A percentile compares a stretch with the other conserved stretches of the same genome.
Conservation (phyloP, 2,329 filamentous ascomycete genomes). For the Exophiala aquamarina region DNA sequence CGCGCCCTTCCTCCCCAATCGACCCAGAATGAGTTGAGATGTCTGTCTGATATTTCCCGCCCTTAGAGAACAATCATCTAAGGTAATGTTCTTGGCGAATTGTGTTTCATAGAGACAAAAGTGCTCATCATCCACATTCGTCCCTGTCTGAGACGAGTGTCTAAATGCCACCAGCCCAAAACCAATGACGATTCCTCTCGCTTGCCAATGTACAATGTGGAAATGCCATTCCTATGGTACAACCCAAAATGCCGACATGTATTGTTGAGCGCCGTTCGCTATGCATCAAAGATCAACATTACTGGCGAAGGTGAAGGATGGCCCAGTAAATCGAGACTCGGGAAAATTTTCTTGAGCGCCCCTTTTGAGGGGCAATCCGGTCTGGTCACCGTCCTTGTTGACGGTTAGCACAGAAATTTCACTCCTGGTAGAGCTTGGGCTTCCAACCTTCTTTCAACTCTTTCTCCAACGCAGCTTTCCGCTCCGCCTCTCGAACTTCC, state of each 20-base stretch:
- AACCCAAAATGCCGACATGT: slow-evolving; percentile 3
- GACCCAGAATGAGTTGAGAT: too few species aligned
- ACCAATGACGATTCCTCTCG: neutral
- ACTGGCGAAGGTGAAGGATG: slow-evolving; percentile 2
- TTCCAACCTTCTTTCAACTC: slow-evolving; percentile 86
- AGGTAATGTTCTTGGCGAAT: too few species aligned
- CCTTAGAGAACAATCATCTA: too few species aligned
- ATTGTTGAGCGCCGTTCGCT: slow-evolving; percentile 25
- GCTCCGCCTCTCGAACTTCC: slow-evolving; percentile 72
- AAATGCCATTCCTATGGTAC: slow-evolving; percentile 16
- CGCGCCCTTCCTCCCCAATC: too few species aligned
- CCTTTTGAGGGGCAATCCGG: slow-evolving; percentile 5
- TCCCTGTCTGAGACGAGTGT: too few species aligned
- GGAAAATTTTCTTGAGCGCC: neutral
- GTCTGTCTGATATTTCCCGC: too few species aligned
- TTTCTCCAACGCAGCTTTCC: slow-evolving; percentile 70
- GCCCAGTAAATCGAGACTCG: neutral
- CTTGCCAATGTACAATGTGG: slow-evolving; percentile 1
- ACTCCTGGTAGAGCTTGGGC: slow-evolving; percentile 91
- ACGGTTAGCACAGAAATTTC: slow-evolving; percentile 45
- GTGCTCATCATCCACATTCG: too few species aligned
- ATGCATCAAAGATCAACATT: slow-evolving; percentile 18
- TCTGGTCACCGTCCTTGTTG: slow-evolving; percentile 27
- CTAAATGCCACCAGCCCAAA: too few species aligned
- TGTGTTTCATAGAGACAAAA: too few species aligned